phyloP scores from a whole-genome alignment of 2,329 filamentous ascomycete species.

The Trichoderma sp. region DNA sequence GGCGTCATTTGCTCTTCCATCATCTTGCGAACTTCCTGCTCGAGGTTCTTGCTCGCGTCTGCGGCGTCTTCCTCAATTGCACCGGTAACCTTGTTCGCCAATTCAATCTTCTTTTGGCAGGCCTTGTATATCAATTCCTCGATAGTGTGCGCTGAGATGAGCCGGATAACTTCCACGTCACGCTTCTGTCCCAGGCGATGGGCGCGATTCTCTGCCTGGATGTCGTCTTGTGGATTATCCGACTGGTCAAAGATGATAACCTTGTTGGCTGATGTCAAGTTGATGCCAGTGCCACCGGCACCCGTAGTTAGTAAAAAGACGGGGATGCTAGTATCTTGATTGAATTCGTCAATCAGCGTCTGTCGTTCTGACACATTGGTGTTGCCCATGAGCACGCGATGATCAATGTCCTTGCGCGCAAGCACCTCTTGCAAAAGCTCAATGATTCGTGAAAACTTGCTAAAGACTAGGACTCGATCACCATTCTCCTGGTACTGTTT shows the following conservation, averaged over 20 bases:
- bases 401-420: slow-evolving; percentile 66
- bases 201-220: slow-evolving; percentile 96
- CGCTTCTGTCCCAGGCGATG: slow-evolving; percentile 90
- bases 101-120: slow-evolving; percentile 86
- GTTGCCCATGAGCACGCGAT: slow-evolving; percentile 81
- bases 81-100: slow-evolving; percentile 64
- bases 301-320: slow-evolving; percentile 93
- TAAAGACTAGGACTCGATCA: slow-evolving; percentile 87
- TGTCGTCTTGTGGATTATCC: slow-evolving; percentile 97
- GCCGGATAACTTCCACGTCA: slow-evolving; percentile 83
- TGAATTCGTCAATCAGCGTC: slow-evolving; percentile 83
- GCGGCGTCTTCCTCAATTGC: slow-evolving; percentile 32
- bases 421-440: slow-evolving; percentile 86
- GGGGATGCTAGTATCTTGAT: slow-evolving; percentile 69
- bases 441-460: slow-evolving; percentile 87
- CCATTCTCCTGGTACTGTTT: slow-evolving; percentile 71
- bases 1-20: slow-evolving; percentile 40
- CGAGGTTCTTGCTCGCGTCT: slow-evolving; percentile 37
- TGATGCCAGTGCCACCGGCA: slow-evolving; percentile 95
- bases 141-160: slow-evolving; percentile 78
- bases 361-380: slow-evolving; percentile 83
- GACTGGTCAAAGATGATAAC: slow-evolving; percentile 95
- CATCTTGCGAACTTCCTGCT: slow-evolving; percentile 46
- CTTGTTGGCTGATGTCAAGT: slow-evolving; percentile 92
- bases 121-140: slow-evolving; percentile 92